These are phyloP conservation scores for Termitomyces sp. DNA, from an alignment of 768 basidiomycete genomes.

Conservation along the genomic window DNA sequence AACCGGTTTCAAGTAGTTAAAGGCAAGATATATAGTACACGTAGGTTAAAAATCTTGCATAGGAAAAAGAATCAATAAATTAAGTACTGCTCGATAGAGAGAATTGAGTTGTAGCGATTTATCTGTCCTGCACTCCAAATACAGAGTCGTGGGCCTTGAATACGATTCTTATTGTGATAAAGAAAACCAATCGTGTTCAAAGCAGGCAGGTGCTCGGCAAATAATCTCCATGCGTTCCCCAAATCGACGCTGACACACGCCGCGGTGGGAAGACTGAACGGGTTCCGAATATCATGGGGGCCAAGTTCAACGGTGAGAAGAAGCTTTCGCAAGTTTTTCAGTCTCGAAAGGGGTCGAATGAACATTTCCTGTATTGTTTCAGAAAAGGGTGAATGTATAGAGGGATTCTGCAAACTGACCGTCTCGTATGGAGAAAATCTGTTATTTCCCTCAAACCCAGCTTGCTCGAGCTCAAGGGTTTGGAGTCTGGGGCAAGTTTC, in stretches of 20 bases:
- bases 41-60: too few species aligned
- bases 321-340: too few species aligned
- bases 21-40: too few species aligned
- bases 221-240: background rate
- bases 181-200: background rate
- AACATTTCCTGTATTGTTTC: background rate
- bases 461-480: background rate
- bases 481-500: background rate
- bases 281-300: background rate
- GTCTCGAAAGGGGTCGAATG: background rate
- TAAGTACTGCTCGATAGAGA: background rate
- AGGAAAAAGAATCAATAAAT: background rate
- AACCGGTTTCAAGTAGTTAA: too few species aligned
- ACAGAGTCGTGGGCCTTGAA: background rate
- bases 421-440: background rate
- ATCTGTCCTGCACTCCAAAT: background rate
- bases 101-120: background rate
- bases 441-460: background rate
- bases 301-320: background rate
- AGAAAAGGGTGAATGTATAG: background rate
- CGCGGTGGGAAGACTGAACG: background rate
- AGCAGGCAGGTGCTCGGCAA: background rate
- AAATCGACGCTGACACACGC: background rate
- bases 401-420: background rate
- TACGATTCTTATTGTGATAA: background rate